phyloP scores from a whole-genome alignment of 2,329 filamentous ascomycete genomes.

The Exophiala phaeomuriformis region DNA sequence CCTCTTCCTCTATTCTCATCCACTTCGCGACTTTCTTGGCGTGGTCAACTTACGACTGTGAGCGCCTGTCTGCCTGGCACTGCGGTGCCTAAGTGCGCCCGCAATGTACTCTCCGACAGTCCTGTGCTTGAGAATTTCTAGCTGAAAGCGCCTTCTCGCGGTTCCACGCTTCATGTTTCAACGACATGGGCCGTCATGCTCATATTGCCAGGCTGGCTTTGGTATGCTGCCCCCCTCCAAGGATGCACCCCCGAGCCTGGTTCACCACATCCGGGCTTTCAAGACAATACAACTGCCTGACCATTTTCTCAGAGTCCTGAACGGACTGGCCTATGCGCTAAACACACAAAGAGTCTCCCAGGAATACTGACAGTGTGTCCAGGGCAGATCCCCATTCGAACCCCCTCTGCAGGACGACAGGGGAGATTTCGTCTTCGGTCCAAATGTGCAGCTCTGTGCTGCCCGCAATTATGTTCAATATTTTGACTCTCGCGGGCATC shows the following conservation, averaged over 20 bases:
- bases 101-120: not conserved
- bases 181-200: slow-evolving; percentile 40
- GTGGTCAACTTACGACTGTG: not conserved
- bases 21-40: not conserved
- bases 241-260: not conserved
- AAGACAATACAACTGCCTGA: not conserved
- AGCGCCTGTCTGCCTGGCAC: not conserved
- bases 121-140: not conserved
- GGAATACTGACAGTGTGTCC: not conserved
- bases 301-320: not conserved
- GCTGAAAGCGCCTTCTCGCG: not conserved
- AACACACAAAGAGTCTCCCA: not conserved
- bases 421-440: slow-evolving; percentile 23
- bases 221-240: slow-evolving; percentile 31
- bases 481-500: slow-evolving; percentile 43
- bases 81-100: not conserved
- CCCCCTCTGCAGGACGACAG: slow-evolving; percentile 24
- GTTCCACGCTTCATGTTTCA: not conserved
- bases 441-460: slow-evolving; percentile 28
- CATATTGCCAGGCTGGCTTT: slow-evolving; percentile 41
- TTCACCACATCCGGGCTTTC: not conserved
- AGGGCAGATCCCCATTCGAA: slow-evolving; percentile 25
- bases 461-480: slow-evolving; percentile 41
- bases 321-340: not conserved
- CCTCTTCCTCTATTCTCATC: no score